Evolutionary conservation across 1,284 basidiomycete genomes (phyloP).

Genomic region (Gomphus sp.): DNA sequence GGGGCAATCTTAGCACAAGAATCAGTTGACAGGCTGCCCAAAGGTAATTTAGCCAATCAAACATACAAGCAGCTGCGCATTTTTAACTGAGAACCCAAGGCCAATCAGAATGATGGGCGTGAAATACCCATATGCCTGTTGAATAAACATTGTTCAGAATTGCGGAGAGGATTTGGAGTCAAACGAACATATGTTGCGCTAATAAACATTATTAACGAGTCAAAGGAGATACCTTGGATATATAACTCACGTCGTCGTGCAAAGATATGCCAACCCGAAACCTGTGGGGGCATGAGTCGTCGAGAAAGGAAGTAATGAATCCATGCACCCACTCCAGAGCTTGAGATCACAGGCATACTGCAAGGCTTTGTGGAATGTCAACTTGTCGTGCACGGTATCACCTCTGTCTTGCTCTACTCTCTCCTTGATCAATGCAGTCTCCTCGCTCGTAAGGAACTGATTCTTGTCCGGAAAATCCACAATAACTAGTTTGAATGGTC

Average conservation of each 20-base stretch:
- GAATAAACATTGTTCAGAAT: background rate
- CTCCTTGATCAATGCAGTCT: conserved; percentile 9
- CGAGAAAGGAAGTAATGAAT: background rate
- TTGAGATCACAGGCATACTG: conserved; percentile 9
- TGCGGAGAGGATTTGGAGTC: background rate
- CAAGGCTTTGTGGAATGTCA: conserved; percentile 7
- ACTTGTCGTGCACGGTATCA: conserved; percentile 6
- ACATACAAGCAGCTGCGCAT: conserved; percentile 8
- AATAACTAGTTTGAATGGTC: conserved; percentile 5
- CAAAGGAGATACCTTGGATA: background rate
- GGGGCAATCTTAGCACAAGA: conserved; percentile 2
- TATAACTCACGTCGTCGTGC: conserved; percentile 6
- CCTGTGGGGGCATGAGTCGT: background rate
- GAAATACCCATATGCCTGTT: conserved; percentile 9
- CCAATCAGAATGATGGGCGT: conserved; percentile 11
- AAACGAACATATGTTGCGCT: conserved; percentile 9
- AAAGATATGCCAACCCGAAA: conserved; percentile 5
- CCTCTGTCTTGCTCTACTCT: conserved; percentile 11
- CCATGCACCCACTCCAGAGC: conserved; percentile 1
- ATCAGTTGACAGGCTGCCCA: background rate
- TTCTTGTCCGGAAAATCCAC: conserved; percentile 13
- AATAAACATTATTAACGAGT: background rate
- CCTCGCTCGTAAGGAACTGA: conserved; percentile 9
- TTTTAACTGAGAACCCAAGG: conserved; percentile 9
- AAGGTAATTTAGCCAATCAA: background rate